phyloP scores from a whole-genome alignment of 495 filamentous ascomycete species.

The Immersiella caudata region DNA sequence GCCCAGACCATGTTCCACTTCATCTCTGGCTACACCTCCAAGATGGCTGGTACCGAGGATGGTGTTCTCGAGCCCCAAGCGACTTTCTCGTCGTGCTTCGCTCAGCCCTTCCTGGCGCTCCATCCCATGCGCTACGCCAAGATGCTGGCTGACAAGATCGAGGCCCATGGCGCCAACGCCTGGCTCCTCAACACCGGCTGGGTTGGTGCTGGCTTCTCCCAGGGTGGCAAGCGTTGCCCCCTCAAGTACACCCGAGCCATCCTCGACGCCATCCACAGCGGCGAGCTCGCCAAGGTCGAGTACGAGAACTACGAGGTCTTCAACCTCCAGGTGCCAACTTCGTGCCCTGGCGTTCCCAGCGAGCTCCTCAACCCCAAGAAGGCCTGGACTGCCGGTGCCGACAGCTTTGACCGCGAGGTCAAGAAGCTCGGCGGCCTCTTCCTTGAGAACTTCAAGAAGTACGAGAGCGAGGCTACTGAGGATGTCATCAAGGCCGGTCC shows the following conservation, averaged over 20 bases:
- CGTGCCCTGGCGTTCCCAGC: slow-evolving; percentile 80
- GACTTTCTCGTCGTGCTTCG: slow-evolving; percentile 99
- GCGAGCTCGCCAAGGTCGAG: slow-evolving; percentile 85
- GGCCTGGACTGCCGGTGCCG: slow-evolving; percentile 78
- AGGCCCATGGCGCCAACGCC: slow-evolving; percentile 90
- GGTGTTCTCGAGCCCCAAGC: slow-evolving; percentile 96
- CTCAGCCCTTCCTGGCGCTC: slow-evolving; percentile 96
- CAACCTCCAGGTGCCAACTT: slow-evolving; percentile 89
- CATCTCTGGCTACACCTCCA: slow-evolving; percentile 98
- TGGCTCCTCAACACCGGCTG: slow-evolving; percentile 99
- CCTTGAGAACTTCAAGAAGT: slow-evolving; percentile 97
- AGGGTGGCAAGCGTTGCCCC: slow-evolving; percentile 97
- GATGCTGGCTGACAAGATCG: slow-evolving; percentile 98
- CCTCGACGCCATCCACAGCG: slow-evolving; percentile 95
- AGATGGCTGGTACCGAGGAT: slow-evolving; percentile 99
- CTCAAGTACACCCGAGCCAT: slow-evolving; percentile 99
- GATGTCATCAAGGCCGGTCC: slow-evolving; percentile 78
- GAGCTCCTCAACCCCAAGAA: slow-evolving; percentile 94
- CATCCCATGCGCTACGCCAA: slow-evolving; percentile 98
- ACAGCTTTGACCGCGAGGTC: slow-evolving; percentile 83
- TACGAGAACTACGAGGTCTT: slow-evolving; percentile 97
- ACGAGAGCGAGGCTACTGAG: slow-evolving; percentile 79
- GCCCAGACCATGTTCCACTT: slow-evolving; percentile 99
- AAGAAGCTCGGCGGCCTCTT: slow-evolving; percentile 85
- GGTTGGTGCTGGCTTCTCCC: slow-evolving; percentile 93